Conservation (phyloP, 176 grass and related monocot species). For the Ensete ventricosum region DNA sequence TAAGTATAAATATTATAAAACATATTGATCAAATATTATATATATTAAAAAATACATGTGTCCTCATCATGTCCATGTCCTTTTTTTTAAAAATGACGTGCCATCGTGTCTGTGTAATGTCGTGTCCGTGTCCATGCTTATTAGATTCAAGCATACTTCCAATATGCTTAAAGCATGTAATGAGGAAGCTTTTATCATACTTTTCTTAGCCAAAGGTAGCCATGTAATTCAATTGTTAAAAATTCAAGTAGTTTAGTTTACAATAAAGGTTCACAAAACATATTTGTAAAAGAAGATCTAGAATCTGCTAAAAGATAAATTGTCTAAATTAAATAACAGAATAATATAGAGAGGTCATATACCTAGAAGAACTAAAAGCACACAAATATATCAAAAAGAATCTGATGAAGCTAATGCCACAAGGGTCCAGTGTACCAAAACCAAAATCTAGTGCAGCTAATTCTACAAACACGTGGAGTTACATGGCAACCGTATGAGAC, state of each 20-base stretch:
- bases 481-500: conserved; percentile 1
- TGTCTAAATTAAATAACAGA: not conserved
- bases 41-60: too few relatives aligned
- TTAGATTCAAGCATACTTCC: too few relatives aligned
- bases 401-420: too few relatives aligned
- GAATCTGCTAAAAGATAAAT: not conserved
- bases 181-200: not conserved
- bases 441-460: not conserved
- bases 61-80: too few relatives aligned
- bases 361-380: not conserved
- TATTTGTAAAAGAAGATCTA: not conserved
- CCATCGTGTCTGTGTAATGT: too few relatives aligned
- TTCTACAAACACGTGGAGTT: not conserved
- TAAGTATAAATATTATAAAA: too few relatives aligned
- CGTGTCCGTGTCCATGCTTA: too few relatives aligned
- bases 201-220: not conserved
- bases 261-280: not conserved
- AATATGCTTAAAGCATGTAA: too few relatives aligned
- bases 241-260: not conserved
- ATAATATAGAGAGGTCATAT: not conserved
- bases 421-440: not conserved
- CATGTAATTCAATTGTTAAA: not conserved
- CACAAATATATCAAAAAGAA: too few relatives aligned
- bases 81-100: too few relatives aligned
- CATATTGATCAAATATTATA: too few relatives aligned